These are phyloP conservation scores for Penicillium corylophilum DNA, from an alignment of 2,329 filamentous ascomycete species.

Conservation along the genomic window DNA sequence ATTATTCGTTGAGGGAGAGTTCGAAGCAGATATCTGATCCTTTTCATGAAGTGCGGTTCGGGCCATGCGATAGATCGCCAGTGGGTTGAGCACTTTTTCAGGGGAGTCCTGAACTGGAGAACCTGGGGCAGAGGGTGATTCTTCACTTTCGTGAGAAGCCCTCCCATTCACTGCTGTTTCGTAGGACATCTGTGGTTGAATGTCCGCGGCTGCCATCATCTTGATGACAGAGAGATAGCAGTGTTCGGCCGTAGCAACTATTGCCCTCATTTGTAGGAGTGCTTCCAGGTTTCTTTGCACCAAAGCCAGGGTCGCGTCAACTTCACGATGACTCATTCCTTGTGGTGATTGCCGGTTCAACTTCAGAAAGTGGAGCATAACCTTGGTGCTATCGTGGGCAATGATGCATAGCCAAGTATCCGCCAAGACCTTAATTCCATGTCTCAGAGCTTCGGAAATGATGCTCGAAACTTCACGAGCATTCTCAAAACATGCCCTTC, in stretches of 20 bases:
- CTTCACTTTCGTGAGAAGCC: neutral
- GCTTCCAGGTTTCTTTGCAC: constrained; percentile 11
- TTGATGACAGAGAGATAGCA: constrained; percentile 16
- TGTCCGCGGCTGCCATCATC: constrained; percentile 14
- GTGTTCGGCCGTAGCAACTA: constrained; percentile 17
- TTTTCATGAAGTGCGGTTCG: constrained; percentile 19
- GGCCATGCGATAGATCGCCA: constrained; percentile 24
- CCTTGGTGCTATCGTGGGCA: constrained; percentile 48
- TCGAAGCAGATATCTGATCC: constrained; percentile 4
- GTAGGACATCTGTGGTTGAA: constrained; percentile 3
- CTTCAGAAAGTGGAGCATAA: constrained; percentile 51
- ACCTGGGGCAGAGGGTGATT: constrained; percentile 1
- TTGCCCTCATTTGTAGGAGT: constrained; percentile 15
- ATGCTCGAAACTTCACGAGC: constrained; percentile 12
- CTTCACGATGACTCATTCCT: constrained; percentile 27
- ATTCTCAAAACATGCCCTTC: constrained; percentile 13
- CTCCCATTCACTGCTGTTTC: neutral
- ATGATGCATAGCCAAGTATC: constrained; percentile 49
- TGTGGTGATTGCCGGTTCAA: constrained; percentile 15
- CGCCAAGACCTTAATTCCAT: constrained; percentile 43
- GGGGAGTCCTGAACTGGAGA: constrained; percentile 20
- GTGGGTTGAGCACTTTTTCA: constrained; percentile 22
- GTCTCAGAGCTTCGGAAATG: constrained; percentile 34
- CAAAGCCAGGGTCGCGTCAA: constrained; percentile 11
- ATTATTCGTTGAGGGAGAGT: constrained; percentile 4